Conservation (phyloP, 2,329 filamentous ascomycete genomes). For the Didymella exigua region DNA sequence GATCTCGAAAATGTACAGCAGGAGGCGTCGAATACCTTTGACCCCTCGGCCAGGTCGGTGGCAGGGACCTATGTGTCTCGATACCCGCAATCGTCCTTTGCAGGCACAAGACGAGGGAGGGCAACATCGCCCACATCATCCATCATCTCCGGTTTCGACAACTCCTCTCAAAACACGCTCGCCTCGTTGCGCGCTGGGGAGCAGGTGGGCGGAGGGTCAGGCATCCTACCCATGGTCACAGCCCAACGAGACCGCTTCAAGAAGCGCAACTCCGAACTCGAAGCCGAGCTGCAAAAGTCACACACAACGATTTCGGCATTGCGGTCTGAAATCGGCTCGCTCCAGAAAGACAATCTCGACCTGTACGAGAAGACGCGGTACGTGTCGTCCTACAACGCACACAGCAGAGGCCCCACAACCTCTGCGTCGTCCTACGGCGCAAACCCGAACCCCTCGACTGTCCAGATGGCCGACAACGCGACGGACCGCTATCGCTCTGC, state of each 20-base stretch:
- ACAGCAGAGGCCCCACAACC: conserved; percentile 67
- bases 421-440: conserved; percentile 65
- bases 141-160: conserved; percentile 94
- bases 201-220: conserved; percentile 74
- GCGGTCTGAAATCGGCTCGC: conserved; percentile 84
- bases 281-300: conserved; percentile 83
- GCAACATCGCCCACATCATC: conserved; percentile 87
- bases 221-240: conserved; percentile 96
- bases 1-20: conserved; percentile 88
- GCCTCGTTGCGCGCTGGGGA: conserved; percentile 67
- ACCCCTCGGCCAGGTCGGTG: conserved; percentile 84
- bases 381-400: conserved; percentile 87
- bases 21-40: conserved; percentile 81
- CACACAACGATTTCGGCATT: conserved; percentile 84
- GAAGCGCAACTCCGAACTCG: conserved; percentile 88
- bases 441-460: conserved; percentile 77
- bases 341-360: conserved; percentile 95
- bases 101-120: conserved; percentile 63
- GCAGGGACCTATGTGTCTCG: conserved; percentile 88
- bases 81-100: conserved; percentile 68
- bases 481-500: conserved; percentile 83
- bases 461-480: conserved; percentile 59
- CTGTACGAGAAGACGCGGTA: conserved; percentile 98
- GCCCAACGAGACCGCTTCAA: conserved; percentile 98
- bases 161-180: conserved; percentile 50